Evolutionary conservation across 345 rosid species (phyloP).

Genomic region (Eucalyptus globulus): DNA sequence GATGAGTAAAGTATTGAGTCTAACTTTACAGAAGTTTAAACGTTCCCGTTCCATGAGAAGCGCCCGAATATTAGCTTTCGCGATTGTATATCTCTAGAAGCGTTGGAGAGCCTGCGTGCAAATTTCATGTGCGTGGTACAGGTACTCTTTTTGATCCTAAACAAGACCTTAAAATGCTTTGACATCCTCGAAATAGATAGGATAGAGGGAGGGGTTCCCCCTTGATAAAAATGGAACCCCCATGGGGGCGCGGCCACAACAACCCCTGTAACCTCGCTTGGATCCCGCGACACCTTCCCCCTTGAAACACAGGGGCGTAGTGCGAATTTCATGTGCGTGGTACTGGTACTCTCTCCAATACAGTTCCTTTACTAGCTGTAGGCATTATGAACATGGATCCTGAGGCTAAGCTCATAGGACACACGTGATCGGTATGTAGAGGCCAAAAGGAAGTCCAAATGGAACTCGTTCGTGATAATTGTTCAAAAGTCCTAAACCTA

Average conservation of each 20-base stretch:
- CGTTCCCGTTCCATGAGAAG: not conserved
- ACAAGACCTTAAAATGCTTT: too few species aligned
- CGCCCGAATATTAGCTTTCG: not conserved
- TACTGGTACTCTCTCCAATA: not conserved
- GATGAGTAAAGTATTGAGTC: not conserved
- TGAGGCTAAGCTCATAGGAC: not conserved
- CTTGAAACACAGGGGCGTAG: too few species aligned
- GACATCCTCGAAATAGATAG: fast-evolving
- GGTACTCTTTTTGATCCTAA: too few species aligned
- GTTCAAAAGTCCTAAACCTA: too few species aligned
- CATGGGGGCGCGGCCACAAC: too few species aligned
- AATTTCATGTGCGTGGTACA: not conserved
- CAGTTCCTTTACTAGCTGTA: not conserved
- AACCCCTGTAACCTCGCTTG: too few species aligned
- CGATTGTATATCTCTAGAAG: not conserved
- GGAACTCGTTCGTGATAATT: not conserved
- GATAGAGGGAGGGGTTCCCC: too few species aligned
- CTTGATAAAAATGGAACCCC: too few species aligned
- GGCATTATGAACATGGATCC: not conserved
- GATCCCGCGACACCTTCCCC: too few species aligned
- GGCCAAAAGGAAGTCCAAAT: not conserved
- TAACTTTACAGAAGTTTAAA: not conserved
- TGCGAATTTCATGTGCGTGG: not conserved
- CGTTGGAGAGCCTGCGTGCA: not conserved
- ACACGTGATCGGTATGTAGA: not conserved